Evolutionary conservation across 352 stramenopile genomes (phyloP).

Genomic region (Globisporangium barbulae): DNA sequence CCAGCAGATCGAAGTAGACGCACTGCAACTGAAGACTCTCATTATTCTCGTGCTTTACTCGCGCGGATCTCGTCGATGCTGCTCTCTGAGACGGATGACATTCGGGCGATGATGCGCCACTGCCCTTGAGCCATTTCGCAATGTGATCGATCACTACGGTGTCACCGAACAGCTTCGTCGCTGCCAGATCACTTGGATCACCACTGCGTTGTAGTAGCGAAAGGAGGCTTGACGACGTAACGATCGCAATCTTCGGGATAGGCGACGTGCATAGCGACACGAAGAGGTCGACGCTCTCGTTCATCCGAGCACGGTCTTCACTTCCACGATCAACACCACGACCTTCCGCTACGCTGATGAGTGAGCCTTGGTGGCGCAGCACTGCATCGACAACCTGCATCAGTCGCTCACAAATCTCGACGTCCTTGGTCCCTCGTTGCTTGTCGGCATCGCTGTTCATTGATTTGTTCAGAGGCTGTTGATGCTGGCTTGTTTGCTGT

Average conservation of each 20-base stretch:
- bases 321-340: neutral
- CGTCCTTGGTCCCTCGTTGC: neutral
- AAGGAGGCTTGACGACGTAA: neutral
- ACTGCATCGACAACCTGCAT: neutral
- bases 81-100: neutral
- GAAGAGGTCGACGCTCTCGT: neutral
- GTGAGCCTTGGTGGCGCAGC: neutral
- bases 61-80: neutral
- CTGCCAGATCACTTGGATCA: neutral
- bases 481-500: neutral
- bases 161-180: neutral
- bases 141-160: neutral
- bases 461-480: neutral
- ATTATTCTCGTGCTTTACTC: neutral
- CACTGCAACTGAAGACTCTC: neutral
- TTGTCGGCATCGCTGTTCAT: neutral
- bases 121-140: slow-evolving; percentile 1
- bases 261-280: neutral
- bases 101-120: neutral
- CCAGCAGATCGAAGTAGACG: slow-evolving; percentile 8
- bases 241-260: neutral
- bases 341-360: no score
- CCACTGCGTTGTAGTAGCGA: neutral
- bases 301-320: slow-evolving; percentile 7
- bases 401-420: neutral